A percentile compares a stretch with the other conserved stretches of the same genome.
Conservation (phyloP, 2,329 filamentous ascomycete genomes). For the Domatiomyces catenatus region DNA sequence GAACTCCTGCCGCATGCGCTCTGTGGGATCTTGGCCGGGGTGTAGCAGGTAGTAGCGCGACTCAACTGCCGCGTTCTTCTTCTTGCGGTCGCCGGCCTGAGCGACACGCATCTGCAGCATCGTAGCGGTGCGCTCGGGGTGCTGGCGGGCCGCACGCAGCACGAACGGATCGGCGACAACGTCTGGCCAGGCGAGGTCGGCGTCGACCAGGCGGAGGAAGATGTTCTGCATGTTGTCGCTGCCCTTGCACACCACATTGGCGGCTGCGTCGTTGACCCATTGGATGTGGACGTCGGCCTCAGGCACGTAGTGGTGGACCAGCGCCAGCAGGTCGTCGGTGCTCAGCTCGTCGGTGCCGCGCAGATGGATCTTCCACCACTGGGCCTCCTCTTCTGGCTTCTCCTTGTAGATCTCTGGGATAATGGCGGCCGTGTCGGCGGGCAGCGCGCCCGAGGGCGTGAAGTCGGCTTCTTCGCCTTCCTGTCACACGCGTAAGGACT, state of each 20-base stretch:
- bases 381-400: conserved; percentile 15
- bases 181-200: conserved; percentile 20
- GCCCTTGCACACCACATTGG: conserved; percentile 64
- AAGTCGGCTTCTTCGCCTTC: conserved; percentile 18
- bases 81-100: conserved; percentile 62
- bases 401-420: conserved; percentile 17
- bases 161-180: conserved; percentile 44
- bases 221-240: conserved; percentile 39
- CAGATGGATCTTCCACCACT: conserved; percentile 57
- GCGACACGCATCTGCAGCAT: conserved; percentile 60
- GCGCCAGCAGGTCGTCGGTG: conserved; percentile 63
- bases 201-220: conserved; percentile 33
- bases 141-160: conserved; percentile 51
- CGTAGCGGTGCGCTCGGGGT: conserved; percentile 52
- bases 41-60: conserved; percentile 89
- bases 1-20: conserved; percentile 44
- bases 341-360: conserved; percentile 69
- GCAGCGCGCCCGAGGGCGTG: conserved; percentile 8
- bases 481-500: conserved; percentile 5
- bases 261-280: conserved; percentile 89
- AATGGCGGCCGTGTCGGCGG: conserved; percentile 6
- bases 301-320: conserved; percentile 53
- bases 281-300: conserved; percentile 49
- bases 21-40: conserved; percentile 72
- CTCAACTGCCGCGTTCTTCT: conserved; percentile 57